Evolutionary conservation across 2,329 filamentous ascomycete genomes (phyloP), one percentile per base, ranked within the genome.

Genomic region (Diaporthe ampelina): DNA sequence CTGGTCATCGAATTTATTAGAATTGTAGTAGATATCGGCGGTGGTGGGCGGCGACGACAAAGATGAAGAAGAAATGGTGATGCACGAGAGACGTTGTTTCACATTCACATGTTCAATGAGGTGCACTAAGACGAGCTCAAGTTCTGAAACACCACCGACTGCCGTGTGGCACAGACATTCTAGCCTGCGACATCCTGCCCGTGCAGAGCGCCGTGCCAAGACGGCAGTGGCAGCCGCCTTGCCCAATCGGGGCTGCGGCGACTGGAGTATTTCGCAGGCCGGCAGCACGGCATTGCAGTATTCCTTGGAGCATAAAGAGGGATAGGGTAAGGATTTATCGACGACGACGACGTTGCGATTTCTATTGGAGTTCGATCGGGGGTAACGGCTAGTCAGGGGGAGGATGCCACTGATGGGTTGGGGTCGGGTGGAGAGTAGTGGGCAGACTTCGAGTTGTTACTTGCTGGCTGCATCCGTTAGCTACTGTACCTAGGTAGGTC

Each of bases 141-240:
- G 63, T 37, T 40, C 63, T 68, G 63, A 68, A 68, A 68, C 63
- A 8, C 59, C 40, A 54, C 8, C 63, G 32, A 40, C 48, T 54
- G 61, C 43, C 32, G 63, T 13, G 19, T 17, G 40, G 40, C 63
- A 67, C 63, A 40, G 63, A 68, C 48, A 54, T 54, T 54, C 21
- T n/a, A 24, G 15, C 63, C 45, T 35, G 63, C 48, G 63, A 68
- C 29, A 26, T 5, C 13, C 21, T 26, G 15, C 37, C 11, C 24
- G 6, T 4, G 17, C n/a, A 15, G 11, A 7, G 29, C 35, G 26
- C 26, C 43, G 15, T 67, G 63, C 63, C 45, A 68, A 68, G 63
- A 54, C 48, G 63, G 63, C 48, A 54, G 11, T 40, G 4, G 15
- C 24, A 50, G 45, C 45, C 43, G 19, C 43, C 35, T 26, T 15